These are phyloP conservation scores for Crithidia thermophila DNA, from an alignment of 208 protist genomes.

Conservation along the genomic window DNA sequence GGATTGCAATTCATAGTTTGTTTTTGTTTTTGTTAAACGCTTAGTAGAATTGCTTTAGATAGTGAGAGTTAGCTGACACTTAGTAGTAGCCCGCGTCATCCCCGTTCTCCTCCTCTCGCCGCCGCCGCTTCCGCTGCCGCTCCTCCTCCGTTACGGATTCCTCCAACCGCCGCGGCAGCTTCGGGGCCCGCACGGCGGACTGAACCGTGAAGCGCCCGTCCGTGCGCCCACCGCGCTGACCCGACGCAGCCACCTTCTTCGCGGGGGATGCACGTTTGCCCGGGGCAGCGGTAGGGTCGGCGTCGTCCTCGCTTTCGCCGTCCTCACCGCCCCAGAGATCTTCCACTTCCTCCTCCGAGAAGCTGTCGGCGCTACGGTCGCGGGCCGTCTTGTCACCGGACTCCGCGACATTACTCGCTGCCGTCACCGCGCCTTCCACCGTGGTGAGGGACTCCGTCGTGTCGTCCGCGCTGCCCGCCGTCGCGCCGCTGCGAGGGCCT, in stretches of 20 bases:
- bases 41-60: too few species aligned
- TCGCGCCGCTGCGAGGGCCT: background rate
- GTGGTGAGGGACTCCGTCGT: background rate
- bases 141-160: slow-evolving; percentile 26
- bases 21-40: too few species aligned
- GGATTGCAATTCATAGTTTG: too few species aligned
- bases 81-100: background rate
- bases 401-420: background rate
- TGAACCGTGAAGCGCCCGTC: slow-evolving; percentile 60
- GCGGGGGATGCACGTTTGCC: background rate
- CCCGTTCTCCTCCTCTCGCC: slow-evolving; percentile 29
- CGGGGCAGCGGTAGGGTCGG: slow-evolving; percentile 33
- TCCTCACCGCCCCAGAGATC: slow-evolving; percentile 26
- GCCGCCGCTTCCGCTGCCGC: slow-evolving; percentile 31
- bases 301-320: slow-evolving; percentile 18
- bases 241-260: background rate
- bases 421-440: background rate
- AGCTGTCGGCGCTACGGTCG: background rate
- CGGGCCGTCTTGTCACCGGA: background rate
- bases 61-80: background rate
- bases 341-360: slow-evolving; percentile 16
- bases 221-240: background rate
- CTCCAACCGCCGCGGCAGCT: slow-evolving; percentile 56
- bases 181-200: slow-evolving; percentile 51
- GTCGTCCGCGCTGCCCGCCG: background rate